Base-by-base conservation (phyloP, 1,284 basidiomycete genomes). In the Sporisorium scitamineum region DNA sequence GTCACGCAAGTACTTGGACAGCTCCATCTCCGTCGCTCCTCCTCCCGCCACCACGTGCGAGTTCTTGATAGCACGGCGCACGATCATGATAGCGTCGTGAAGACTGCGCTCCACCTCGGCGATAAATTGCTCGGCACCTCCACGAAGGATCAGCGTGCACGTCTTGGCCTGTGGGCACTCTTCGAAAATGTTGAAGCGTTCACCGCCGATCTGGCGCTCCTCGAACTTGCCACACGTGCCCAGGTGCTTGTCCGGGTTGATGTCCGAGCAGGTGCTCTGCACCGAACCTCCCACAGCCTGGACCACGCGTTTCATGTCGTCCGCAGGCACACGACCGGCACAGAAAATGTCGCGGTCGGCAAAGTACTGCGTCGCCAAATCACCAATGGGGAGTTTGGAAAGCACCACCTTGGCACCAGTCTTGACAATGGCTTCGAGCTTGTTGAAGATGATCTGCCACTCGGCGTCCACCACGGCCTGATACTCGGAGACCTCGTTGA, bases 31-130 rank as follows among this genome's bases (percentile, higher is more conserved):
- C 76, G 93, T 93, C 14, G 97, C 97, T 74, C 97, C 97, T 72
- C 97, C 97, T 56, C 97, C 97, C 7, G 96, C 97, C 31, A 99
- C 97, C 56, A 99, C 92, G 69, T 95, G 92, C 65, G 93, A 94
- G 86, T 95, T 98, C 86, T 93, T 93, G 81, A 99, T 92, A 9
- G 97, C 95, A 48, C 97, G 90, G 87, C 97, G 97, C 53, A 99
- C 97, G 34, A 99, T 95, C 96, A 99, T 99, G 85, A 99, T 96
- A 3, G 96, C 95, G 85, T 99, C 97, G 85, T 99, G 96, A 80
- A 99, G 87, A 90, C 93, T 95, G 63, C 97, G 89, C 87, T 98
- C 96, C 11, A 99, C 95, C 86, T 99, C 97, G 80, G 95, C 94
- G 74, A 99, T 99, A 86, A 99, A 98, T 86, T 99, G 97, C 85